Conservation (phyloP, 345 rosid genomes). For the Eucalyptus grandis region DNA sequence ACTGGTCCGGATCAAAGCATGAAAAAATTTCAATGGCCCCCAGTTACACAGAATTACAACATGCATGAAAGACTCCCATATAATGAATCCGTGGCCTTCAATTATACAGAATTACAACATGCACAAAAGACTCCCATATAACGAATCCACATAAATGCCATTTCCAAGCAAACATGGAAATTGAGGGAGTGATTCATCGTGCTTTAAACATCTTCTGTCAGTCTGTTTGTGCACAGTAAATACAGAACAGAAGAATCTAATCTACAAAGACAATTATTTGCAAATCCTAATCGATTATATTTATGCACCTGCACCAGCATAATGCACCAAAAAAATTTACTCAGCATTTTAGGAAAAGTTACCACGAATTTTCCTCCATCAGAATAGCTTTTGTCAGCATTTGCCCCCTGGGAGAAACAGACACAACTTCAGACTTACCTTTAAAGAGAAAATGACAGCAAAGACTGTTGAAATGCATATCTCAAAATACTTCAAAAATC, state of each 20-base stretch:
- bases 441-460: not conserved
- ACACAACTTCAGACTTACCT: not conserved
- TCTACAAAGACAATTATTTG: not conserved
- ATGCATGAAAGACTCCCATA: not conserved
- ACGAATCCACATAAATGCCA: not conserved
- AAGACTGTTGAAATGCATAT: not conserved
- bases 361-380: conserved; percentile 24
- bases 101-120: not conserved
- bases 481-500: not conserved
- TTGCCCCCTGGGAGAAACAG: conserved; percentile 7
- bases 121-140: not conserved
- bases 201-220: not conserved
- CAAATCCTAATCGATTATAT: not conserved
- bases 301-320: not conserved
- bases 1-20: not conserved
- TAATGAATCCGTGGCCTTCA: not conserved
- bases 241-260: not conserved
- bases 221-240: not conserved
- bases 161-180: not conserved
- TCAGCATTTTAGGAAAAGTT: not conserved
- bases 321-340: not conserved
- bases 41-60: not conserved
- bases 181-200: not conserved
- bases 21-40: not conserved
- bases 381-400: not conserved